Conservation (phyloP, 2,329 filamentous ascomycete species). For the Paraphoma chrysanthemicola region DNA sequence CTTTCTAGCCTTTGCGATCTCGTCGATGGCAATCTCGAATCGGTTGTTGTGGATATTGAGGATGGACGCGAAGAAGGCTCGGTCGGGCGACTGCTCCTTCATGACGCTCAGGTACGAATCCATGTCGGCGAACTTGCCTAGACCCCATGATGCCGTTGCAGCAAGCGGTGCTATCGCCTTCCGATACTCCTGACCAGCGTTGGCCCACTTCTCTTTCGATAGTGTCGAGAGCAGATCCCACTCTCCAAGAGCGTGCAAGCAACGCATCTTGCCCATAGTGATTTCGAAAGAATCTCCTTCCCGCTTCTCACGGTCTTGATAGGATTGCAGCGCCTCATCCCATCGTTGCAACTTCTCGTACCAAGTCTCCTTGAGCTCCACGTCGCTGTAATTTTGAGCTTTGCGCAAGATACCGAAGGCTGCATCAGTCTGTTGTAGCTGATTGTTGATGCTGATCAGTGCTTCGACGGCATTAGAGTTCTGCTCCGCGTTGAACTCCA, state of each 20-base stretch:
- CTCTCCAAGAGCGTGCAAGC: conserved; percentile 93
- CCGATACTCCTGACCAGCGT: conserved; percentile 85
- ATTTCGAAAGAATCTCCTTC: conserved; percentile 82
- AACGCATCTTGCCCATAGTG: conserved; percentile 99
- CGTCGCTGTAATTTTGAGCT: conserved; percentile 93
- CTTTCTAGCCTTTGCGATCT: conserved; percentile 90
- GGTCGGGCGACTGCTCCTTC: conserved; percentile 90
- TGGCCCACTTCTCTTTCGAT: conserved; percentile 92
- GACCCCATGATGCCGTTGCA: conserved; percentile 94
- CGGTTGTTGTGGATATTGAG: conserved; percentile 94
- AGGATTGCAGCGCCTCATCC: conserved; percentile 94
- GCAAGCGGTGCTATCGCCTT: conserved; percentile 91
- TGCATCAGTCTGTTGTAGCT: conserved; percentile 96
- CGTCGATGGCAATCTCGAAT: conserved; percentile 86
- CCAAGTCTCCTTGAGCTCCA: conserved; percentile 97
- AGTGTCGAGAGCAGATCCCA: conserved; percentile 93
- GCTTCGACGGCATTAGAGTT: conserved; percentile 95
- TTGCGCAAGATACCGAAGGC: conserved; percentile 97
- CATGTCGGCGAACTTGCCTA: conserved; percentile 98
- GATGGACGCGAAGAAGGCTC: conserved; percentile 97
- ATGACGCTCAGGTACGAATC: conserved; percentile 95
- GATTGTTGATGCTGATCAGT: conserved; percentile 98
- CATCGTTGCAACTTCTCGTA: conserved; percentile 98
- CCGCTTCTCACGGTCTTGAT: conserved; percentile 83
- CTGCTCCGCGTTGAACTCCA: conserved; percentile 97